phyloP scores from a whole-genome alignment of 2,329 filamentous ascomycete species.

The Aspergillus thermomutatus region DNA sequence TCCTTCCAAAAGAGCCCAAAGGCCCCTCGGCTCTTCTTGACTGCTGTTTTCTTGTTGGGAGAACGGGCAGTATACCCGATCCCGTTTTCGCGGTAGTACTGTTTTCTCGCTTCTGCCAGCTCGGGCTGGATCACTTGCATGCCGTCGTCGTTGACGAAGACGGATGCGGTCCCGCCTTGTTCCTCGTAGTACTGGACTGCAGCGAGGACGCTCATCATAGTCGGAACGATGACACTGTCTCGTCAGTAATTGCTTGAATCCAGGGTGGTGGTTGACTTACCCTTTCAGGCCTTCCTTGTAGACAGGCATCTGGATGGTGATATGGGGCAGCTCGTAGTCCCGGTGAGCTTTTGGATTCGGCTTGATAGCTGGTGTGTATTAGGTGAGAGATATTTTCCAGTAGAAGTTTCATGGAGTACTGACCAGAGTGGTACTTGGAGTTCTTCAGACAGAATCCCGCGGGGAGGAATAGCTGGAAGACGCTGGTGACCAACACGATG shows the following conservation, averaged over 20 bases:
- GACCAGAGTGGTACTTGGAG: slow-evolving; percentile 46
- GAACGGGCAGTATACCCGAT: slow-evolving; percentile 52
- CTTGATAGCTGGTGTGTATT: slow-evolving; percentile 25
- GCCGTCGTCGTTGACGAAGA: slow-evolving; percentile 41
- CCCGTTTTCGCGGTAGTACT: slow-evolving; percentile 50
- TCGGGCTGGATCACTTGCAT: slow-evolving; percentile 40
- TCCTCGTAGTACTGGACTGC: slow-evolving; percentile 59
- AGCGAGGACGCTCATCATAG: slow-evolving; percentile 54
- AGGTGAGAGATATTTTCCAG: neutral
- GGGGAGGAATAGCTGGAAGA: slow-evolving; percentile 44
- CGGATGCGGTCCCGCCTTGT: slow-evolving; percentile 40
- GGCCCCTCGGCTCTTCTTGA: slow-evolving; percentile 24
- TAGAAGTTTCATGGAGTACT: slow-evolving; percentile 5
- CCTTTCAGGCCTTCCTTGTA: slow-evolving; percentile 77
- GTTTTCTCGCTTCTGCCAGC: slow-evolving; percentile 42
- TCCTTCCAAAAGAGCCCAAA: slow-evolving; percentile 1
- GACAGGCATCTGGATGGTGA: slow-evolving; percentile 80
- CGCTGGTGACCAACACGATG: slow-evolving; percentile 41
- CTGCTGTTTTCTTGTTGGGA: slow-evolving; percentile 32
- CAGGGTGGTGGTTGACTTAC: neutral
- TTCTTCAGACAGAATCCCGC: slow-evolving; percentile 44
- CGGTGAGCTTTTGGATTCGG: slow-evolving; percentile 31
- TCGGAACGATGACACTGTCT: slow-evolving; percentile 57
- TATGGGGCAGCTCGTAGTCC: slow-evolving; percentile 29
- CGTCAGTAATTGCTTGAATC: neutral